Conservation (phyloP, 306 rosid genomes). For the Cicer chorassanicum region DNA sequence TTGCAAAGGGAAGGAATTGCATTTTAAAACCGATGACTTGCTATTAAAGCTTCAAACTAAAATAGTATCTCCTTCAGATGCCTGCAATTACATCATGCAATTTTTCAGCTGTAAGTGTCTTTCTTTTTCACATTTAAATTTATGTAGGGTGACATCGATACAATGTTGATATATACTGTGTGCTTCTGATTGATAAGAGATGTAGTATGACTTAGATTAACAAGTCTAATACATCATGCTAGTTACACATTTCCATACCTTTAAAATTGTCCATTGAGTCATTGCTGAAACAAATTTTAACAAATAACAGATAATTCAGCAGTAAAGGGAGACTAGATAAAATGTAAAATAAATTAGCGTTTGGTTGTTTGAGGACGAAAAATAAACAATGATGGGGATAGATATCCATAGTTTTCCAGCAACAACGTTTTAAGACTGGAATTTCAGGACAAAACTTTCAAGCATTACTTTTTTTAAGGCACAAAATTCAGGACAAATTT, state of each 20-base stretch:
- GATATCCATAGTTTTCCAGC: background rate
- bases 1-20: constrained; percentile 86
- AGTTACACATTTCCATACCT: background rate
- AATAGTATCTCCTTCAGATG: constrained; percentile 77
- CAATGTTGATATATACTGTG: background rate
- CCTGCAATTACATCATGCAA: constrained; percentile 79
- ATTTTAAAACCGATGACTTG: constrained; percentile 70
- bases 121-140: constrained; percentile 2
- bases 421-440: background rate
- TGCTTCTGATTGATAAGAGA: background rate
- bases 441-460: background rate
- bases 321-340: background rate
- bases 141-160: background rate
- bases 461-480: background rate
- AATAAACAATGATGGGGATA: too few relatives aligned
- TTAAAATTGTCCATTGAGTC: background rate
- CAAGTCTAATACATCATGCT: background rate
- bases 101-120: constrained; percentile 82
- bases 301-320: background rate
- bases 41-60: constrained; percentile 70
- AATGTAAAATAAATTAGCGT: constrained; percentile 1
- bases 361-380: background rate
- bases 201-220: background rate
- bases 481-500: constrained; percentile 6
- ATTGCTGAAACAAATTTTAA: background rate